phyloP scores from a whole-genome alignment of 2,329 filamentous ascomycete species.

The Purpureocillium takamizusanense region DNA sequence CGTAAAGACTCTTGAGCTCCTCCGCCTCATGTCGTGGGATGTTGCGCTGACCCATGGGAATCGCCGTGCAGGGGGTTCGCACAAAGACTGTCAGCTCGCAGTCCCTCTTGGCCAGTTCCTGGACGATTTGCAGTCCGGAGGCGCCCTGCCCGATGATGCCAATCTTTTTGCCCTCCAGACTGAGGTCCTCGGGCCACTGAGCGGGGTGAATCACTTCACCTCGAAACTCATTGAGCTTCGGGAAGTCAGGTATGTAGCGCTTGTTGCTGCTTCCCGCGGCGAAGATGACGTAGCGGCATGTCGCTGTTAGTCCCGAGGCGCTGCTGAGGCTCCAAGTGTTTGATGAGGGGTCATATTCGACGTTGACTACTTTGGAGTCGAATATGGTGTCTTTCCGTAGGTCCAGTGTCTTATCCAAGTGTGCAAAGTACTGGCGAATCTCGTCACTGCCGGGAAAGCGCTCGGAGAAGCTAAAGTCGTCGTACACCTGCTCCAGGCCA shows the following conservation, averaged over 20 bases:
- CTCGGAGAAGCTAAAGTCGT: constrained; percentile 34
- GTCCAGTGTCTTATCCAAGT: constrained; percentile 23
- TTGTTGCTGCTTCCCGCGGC: constrained; percentile 37
- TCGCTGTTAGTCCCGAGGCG: constrained; percentile 26
- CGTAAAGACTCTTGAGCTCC: constrained; percentile 22
- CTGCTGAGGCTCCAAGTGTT: constrained; percentile 34
- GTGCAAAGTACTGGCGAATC: constrained; percentile 34
- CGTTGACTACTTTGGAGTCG: constrained; percentile 14
- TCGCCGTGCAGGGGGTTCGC: constrained; percentile 46
- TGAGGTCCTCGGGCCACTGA: too few species aligned
- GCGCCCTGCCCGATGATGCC: constrained; percentile 22
- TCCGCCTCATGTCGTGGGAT: constrained; percentile 37
- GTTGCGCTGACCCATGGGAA: constrained; percentile 45
- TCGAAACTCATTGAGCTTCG: constrained; percentile 20
- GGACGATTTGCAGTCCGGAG: constrained; percentile 19
- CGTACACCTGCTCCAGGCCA: constrained; percentile 26
- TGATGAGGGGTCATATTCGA: constrained; percentile 2
- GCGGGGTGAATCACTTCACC: constrained; percentile 14
- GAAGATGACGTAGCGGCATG: constrained; percentile 33
- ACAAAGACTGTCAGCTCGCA: constrained; percentile 38
- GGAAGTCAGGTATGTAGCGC: constrained; percentile 24
- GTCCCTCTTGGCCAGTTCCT: constrained; percentile 22
- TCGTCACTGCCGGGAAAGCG: constrained; percentile 29
- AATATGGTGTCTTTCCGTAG: constrained; percentile 25
- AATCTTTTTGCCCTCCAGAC: constrained; percentile 12